Percentiles rank a stretch among this genome's conserved stretches.
These are phyloP conservation scores for Globisporangium polare DNA, from an alignment of 352 stramenopile species.

Conservation along the genomic window DNA sequence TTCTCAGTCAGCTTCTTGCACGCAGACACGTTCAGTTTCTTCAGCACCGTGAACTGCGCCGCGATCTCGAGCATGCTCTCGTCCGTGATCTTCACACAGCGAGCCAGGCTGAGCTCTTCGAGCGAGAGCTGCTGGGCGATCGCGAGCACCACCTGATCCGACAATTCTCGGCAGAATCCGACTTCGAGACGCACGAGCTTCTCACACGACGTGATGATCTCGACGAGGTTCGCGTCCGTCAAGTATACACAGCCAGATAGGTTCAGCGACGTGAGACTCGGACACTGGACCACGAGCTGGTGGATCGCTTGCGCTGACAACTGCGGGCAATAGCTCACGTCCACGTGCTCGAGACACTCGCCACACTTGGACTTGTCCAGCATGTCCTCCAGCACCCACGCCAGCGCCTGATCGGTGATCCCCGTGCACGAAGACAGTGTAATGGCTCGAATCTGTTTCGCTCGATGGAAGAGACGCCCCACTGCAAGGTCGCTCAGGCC, in stretches of 20 bases:
- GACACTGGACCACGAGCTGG: slow-evolving; percentile 49
- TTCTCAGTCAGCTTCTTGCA: slow-evolving; percentile 79
- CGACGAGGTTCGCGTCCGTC: slow-evolving; percentile 58
- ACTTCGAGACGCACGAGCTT: slow-evolving; percentile 72
- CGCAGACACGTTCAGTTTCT: slow-evolving; percentile 61
- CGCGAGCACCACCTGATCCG: slow-evolving; percentile 57
- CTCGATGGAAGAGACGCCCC: slow-evolving; percentile 59
- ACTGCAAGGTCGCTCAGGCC: slow-evolving; percentile 71
- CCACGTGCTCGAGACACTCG: slow-evolving; percentile 42
- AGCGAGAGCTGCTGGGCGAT: slow-evolving; percentile 82
- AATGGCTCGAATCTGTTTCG: slow-evolving; percentile 45
- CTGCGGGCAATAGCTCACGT: slow-evolving; percentile 79
- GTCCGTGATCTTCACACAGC: slow-evolving; percentile 82
- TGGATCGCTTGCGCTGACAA: slow-evolving; percentile 55
- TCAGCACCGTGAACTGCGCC: slow-evolving; percentile 65
- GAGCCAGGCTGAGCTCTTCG: slow-evolving; percentile 60
- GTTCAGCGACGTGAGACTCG: slow-evolving; percentile 67
- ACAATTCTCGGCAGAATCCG: slow-evolving; percentile 81
- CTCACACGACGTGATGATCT: slow-evolving; percentile 63
- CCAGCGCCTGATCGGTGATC: slow-evolving; percentile 64
- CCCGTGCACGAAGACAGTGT: slow-evolving; percentile 51
- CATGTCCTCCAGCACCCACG: slow-evolving; percentile 61
- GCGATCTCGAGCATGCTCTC: slow-evolving; percentile 76
- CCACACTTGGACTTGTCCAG: slow-evolving; percentile 51
- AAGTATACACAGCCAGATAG: slow-evolving; percentile 80